phyloP scores from a whole-genome alignment of 768 basidiomycete species.

The Tubosaeta brunneosetosa region DNA sequence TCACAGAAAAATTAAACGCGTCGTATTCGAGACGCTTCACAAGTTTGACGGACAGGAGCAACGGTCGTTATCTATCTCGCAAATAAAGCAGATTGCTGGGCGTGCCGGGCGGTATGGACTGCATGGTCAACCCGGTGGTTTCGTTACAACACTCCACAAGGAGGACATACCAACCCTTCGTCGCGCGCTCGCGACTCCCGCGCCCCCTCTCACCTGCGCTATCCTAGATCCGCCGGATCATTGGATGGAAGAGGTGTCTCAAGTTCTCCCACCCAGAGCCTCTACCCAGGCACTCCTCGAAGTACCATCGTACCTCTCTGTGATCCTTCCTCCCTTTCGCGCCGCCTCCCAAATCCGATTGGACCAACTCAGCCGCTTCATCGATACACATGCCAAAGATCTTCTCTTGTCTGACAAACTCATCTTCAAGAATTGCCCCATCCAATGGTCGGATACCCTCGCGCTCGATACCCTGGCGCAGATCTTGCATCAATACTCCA shows the following conservation, averaged over 20 bases:
- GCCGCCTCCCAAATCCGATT: slow-evolving; percentile 27
- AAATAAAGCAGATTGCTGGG: slow-evolving; percentile 92
- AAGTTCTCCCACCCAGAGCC: slow-evolving; percentile 41
- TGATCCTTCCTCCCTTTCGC: slow-evolving; percentile 41
- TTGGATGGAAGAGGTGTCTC: slow-evolving; percentile 27
- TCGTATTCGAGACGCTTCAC: slow-evolving; percentile 66
- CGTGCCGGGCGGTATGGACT: slow-evolving; percentile 88
- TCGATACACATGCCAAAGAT: slow-evolving; percentile 39
- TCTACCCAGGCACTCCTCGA: slow-evolving; percentile 42
- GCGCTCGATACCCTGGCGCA: slow-evolving; percentile 15
- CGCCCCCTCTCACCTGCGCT: slow-evolving; percentile 50
- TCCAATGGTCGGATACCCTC: slow-evolving; percentile 21
- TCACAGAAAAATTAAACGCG: slow-evolving; percentile 81
- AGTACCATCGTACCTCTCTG: slow-evolving; percentile 47
- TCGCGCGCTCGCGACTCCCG: slow-evolving; percentile 48
- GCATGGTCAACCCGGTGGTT: slow-evolving; percentile 53
- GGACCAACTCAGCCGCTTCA: slow-evolving; percentile 34
- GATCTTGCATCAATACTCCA: slow-evolving; percentile 34
- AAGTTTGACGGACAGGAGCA: slow-evolving; percentile 58
- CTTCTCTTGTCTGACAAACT: slow-evolving; percentile 43
- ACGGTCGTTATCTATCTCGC: slow-evolving; percentile 57
- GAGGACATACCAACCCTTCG: slow-evolving; percentile 59
- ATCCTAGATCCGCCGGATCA: slow-evolving; percentile 34
- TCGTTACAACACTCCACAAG: slow-evolving; percentile 65
- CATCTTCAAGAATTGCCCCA: slow-evolving; percentile 47